A percentile compares a stretch with the other conserved stretches of the same genome.
phyloP scores from a whole-genome alignment of 2,329 filamentous ascomycete genomes.

The Canariomyces notabilis region DNA sequence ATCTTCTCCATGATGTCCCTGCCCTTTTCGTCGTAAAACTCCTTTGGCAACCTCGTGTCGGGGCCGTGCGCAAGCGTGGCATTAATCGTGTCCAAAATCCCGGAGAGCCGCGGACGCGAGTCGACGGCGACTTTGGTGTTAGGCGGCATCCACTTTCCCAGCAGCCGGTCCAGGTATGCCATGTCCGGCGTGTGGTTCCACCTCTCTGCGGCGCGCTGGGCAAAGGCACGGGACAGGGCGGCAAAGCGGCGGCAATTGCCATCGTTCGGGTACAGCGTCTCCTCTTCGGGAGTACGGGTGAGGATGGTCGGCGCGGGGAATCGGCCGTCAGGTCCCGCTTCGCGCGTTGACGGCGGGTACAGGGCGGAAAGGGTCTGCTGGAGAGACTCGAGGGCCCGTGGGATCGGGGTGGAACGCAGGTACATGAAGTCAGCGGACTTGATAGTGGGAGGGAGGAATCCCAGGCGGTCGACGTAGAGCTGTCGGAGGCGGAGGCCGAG shows the following conservation, averaged over 20 bases:
- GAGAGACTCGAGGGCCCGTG: conserved; percentile 70
- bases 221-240: conserved; percentile 64
- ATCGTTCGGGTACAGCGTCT: conserved; percentile 78
- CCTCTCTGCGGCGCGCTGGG: conserved; percentile 62
- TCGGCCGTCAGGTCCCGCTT: conserved; percentile 20
- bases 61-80: conserved; percentile 80
- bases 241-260: conserved; percentile 67
- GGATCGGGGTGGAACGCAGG: conserved; percentile 68
- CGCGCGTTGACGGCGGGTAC: conserved; percentile 54
- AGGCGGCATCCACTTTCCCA: conserved; percentile 82
- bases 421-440: conserved; percentile 56
- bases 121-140: conserved; percentile 72
- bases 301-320: conserved; percentile 63
- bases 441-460: conserved; percentile 61
- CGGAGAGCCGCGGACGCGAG: conserved; percentile 74
- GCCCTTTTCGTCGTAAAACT: conserved; percentile 79
- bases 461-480: conserved; percentile 70
- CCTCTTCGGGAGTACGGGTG: conserved; percentile 59
- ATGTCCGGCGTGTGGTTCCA: conserved; percentile 80
- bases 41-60: conserved; percentile 69
- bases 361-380: conserved; percentile 72
- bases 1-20: conserved; percentile 68
- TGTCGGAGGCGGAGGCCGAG: conserved; percentile 63
- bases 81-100: conserved; percentile 93
- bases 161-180: conserved; percentile 70